These are phyloP conservation scores for Annulohypoxylon nitens DNA, from an alignment of 495 filamentous ascomycete genomes.

Conservation along the genomic window DNA sequence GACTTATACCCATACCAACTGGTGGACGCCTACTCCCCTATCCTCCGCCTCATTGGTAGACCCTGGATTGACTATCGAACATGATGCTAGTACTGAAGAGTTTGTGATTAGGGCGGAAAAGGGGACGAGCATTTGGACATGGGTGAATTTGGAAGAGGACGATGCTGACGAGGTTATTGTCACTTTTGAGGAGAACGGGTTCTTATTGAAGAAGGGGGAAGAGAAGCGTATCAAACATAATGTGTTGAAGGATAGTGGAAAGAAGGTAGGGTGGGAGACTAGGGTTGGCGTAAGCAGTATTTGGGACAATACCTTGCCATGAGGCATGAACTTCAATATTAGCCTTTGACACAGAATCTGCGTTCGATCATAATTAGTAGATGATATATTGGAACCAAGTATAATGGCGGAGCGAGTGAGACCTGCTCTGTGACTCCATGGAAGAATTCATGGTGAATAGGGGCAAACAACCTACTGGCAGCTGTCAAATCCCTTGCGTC, in stretches of 20 bases:
- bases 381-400: not conserved
- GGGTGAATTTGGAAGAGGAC: constrained; percentile 68
- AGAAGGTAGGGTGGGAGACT: constrained; percentile 63
- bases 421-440: too few species aligned
- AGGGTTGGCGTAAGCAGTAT: constrained; percentile 71
- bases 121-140: constrained; percentile 74
- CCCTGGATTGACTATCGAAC: constrained; percentile 64
- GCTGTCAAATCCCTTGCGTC: constrained; percentile 18
- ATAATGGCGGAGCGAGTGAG: not conserved
- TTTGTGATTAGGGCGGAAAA: constrained; percentile 71
- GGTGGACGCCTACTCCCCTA: constrained; percentile 67
- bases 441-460: not conserved
- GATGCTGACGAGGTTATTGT: constrained; percentile 63
- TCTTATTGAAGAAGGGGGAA: constrained; percentile 68
- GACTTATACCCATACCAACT: constrained; percentile 69
- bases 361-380: not conserved
- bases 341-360: not conserved
- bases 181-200: constrained; percentile 72
- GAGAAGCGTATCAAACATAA: constrained; percentile 62
- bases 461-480: constrained; percentile 10
- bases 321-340: not conserved
- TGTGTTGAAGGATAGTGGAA: constrained; percentile 59
- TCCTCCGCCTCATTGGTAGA: constrained; percentile 68
- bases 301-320: constrained; percentile 70
- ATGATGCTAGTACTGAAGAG: constrained; percentile 51